Percentiles rank a stretch among this genome's conserved stretches.
phyloP scores from a whole-genome alignment of 2,329 filamentous ascomycete species.

The Neonectria punicea region DNA sequence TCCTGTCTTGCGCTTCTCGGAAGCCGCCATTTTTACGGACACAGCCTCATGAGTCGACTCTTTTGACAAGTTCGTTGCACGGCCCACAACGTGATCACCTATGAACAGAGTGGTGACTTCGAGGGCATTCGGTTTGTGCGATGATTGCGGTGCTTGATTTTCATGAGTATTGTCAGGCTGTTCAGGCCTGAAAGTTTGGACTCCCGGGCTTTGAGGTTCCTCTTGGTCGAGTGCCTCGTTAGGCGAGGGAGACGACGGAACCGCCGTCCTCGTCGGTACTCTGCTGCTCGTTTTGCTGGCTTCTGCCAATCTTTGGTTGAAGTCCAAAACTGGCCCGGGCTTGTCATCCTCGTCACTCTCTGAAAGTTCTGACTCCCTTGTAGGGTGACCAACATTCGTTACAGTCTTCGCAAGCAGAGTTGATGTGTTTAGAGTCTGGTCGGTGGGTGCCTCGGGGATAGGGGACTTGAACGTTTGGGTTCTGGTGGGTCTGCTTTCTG shows the following conservation, averaged over 20 bases:
- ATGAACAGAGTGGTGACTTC: slow-evolving; percentile 35
- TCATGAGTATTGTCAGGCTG: slow-evolving; percentile 4
- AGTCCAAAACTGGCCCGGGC: slow-evolving; percentile 46
- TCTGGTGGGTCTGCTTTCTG: slow-evolving; percentile 8
- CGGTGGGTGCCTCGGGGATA: background rate
- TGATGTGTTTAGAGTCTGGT: background rate
- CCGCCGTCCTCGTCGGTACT: background rate
- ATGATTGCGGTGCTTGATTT: slow-evolving; percentile 17
- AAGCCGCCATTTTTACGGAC: background rate
- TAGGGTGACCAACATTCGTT: background rate
- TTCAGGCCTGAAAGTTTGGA: slow-evolving; percentile 19
- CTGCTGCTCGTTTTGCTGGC: slow-evolving; percentile 12
- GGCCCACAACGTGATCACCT: slow-evolving; percentile 29
- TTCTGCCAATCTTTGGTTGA: slow-evolving; percentile 50
- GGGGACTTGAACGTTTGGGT: slow-evolving; percentile 1
- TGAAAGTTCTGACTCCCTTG: slow-evolving; percentile 9
- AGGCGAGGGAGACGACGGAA: background rate
- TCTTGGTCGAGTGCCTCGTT: background rate
- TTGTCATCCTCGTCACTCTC: slow-evolving; percentile 36
- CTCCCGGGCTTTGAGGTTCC: slow-evolving; percentile 35
- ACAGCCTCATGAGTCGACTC: background rate
- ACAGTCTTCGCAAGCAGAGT: background rate
- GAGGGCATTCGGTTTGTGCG: slow-evolving; percentile 13
- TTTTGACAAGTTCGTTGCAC: background rate
- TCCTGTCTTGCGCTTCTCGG: slow-evolving; percentile 6